Base-by-base conservation (phyloP, 805 yeast genomes). In the Candida dajiaensis region DNA sequence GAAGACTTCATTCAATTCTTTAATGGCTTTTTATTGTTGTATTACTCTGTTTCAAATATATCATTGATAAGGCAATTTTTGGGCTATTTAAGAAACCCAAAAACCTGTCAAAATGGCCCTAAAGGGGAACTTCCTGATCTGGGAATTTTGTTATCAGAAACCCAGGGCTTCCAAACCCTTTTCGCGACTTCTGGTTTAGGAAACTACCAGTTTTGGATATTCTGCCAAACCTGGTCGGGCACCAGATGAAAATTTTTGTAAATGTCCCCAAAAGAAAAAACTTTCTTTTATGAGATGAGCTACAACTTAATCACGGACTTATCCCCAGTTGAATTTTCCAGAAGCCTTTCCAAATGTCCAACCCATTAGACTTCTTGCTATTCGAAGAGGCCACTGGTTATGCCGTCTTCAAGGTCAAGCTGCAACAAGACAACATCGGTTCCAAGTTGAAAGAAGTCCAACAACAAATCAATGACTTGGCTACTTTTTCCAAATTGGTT, bases 341-440 rank as follows among this genome's bases (percentile, higher is more conserved):
- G 40, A 43, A 31, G 21, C 42, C 48, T n/a, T n/a, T n/a, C 22
- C 16, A 16, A 33, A 62, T 60, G 61, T 73, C 75, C 87, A 89
- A 83, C 58, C 83, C 83, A 62, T 66, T 89, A 69, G 96, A 94
- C 71, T 94, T 81, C 73, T 81, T 94, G 67, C 83, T 94, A 63
- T 92, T 85, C 69, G 99, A 94, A 76, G 98, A 94, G 76, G 96
- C 99, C 50, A 89, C 98, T 45, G 99, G 99, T 58, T 94, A 92
- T 68, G 98, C 96, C 56, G 77, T 94, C 64, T 94, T 92, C 81
- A 87, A 92, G 70, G 97, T 94, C 51, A 80, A 83, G 59, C 74
- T 89, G 55, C 96, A 89, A 71, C 96, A 92, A 66, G 99, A 94
- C 72, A 89, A 87, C 64, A 81, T 94, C 56, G 96, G 97, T 43